Percentiles rank a stretch among this genome's conserved stretches.
These are phyloP conservation scores for Syncephalastrum racemosum DNA, from an alignment of 371 early-diverging fungal genomes.

Conservation along the genomic window DNA sequence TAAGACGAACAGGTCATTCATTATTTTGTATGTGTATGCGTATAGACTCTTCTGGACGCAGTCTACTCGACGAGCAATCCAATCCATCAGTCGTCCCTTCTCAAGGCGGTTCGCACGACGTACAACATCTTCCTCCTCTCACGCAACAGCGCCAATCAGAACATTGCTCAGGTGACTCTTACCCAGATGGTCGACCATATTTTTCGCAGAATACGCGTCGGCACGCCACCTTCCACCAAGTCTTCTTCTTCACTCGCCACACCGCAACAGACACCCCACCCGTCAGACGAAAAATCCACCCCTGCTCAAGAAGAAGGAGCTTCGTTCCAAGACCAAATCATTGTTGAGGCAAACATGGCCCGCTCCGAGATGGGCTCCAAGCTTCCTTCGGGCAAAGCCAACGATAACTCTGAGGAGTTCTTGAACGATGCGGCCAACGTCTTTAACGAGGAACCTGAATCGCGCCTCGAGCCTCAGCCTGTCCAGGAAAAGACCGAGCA, in stretches of 20 bases:
- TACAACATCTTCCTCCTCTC: slow-evolving; percentile 74
- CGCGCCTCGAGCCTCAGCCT: too few species aligned
- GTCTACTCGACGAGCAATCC: slow-evolving; percentile 68
- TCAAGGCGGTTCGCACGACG: slow-evolving; percentile 80
- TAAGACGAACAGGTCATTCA: slow-evolving; percentile 25
- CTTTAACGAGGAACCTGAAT: slow-evolving; percentile 32
- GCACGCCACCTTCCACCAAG: too few species aligned
- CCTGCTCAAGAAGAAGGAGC: slow-evolving; percentile 9
- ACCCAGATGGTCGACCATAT: slow-evolving; percentile 89
- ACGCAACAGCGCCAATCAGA: slow-evolving; percentile 75
- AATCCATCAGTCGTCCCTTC: slow-evolving; percentile 75
- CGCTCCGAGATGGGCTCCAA: slow-evolving; percentile 46
- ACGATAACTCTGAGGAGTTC: slow-evolving; percentile 46
- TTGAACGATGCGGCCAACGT: slow-evolving; percentile 47
- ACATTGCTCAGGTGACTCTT: slow-evolving; percentile 83
- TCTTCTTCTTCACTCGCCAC: too few species aligned
- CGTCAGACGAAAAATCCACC: not conserved
- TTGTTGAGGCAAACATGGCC: slow-evolving; percentile 52
- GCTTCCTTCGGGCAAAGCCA: slow-evolving; percentile 32
- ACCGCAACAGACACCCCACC: not conserved
- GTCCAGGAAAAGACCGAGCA: too few species aligned
- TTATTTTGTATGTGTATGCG: slow-evolving; percentile 23
- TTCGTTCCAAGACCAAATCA: slow-evolving; percentile 45
- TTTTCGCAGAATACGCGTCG: slow-evolving; percentile 55
- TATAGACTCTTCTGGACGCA: slow-evolving; percentile 81